A percentile compares a stretch with the other conserved stretches of the same genome.
Evolutionary conservation across 805 yeast species (phyloP).

Genomic region (Pichia ethanolica): DNA sequence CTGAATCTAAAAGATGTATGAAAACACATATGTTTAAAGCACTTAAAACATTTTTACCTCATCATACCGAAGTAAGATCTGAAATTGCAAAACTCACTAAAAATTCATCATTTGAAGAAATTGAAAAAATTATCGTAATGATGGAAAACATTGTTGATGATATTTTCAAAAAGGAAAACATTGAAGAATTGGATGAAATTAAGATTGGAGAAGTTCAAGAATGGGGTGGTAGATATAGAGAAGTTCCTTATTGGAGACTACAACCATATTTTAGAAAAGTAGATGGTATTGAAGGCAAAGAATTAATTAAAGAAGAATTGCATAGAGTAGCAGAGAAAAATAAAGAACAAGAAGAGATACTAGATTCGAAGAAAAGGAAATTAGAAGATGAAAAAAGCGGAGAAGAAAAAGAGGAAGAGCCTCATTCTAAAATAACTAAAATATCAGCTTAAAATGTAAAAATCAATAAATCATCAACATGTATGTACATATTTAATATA

Average conservation of each 20-base stretch:
- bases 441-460: not conserved
- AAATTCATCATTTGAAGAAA: slow-evolving; percentile 36
- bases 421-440: slow-evolving; percentile 1
- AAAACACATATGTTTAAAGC: slow-evolving; percentile 89
- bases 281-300: slow-evolving; percentile 60
- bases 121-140: slow-evolving; percentile 43
- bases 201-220: slow-evolving; percentile 43
- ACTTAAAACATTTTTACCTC: slow-evolving; percentile 69
- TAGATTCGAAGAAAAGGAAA: slow-evolving; percentile 10
- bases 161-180: slow-evolving; percentile 45
- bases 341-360: slow-evolving; percentile 10
- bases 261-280: slow-evolving; percentile 93
- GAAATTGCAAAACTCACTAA: slow-evolving; percentile 49
- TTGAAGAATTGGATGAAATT: slow-evolving; percentile 49
- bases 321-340: slow-evolving; percentile 9
- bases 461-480: too few relatives aligned
- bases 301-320: slow-evolving; percentile 19
- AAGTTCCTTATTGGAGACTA: slow-evolving; percentile 90
- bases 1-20: slow-evolving; percentile 76
- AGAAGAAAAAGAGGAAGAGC: not conserved
- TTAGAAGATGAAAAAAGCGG: not conserved
- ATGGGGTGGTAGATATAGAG: slow-evolving; percentile 80
- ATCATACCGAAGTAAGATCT: slow-evolving; percentile 72
- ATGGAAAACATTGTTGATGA: slow-evolving; percentile 62
- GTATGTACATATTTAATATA: too few relatives aligned